phyloP scores from a whole-genome alignment of 345 rosid species.

The Sisymbrium altissimum region DNA sequence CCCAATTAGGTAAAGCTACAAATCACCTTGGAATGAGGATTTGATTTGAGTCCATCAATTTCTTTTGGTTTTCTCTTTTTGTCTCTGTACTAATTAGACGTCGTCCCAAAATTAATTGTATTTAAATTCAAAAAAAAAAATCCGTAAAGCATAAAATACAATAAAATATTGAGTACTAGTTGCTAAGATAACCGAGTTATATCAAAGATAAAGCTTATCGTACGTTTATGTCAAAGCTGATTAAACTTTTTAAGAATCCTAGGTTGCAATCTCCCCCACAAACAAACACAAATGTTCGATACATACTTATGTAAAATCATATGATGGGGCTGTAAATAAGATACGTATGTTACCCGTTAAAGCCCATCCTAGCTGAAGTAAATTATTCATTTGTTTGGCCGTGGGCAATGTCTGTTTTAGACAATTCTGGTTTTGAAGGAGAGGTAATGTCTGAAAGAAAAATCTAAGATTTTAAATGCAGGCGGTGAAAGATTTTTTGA shows the following conservation, averaged over 20 bases:
- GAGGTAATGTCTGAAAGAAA: too few species aligned
- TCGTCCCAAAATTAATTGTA: slow-evolving; percentile 1
- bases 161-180: neutral
- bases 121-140: neutral
- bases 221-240: slow-evolving; percentile 15
- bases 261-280: neutral
- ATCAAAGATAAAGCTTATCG: slow-evolving; percentile 9
- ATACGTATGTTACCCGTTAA: neutral
- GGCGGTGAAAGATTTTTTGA: too few species aligned
- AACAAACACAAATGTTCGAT: neutral
- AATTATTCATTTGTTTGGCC: too few species aligned
- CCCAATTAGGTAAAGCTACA: slow-evolving; percentile 12
- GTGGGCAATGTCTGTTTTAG: too few species aligned
- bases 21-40: slow-evolving; percentile 31
- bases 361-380: too few species aligned
- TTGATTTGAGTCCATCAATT: slow-evolving; percentile 27
- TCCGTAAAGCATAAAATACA: neutral
- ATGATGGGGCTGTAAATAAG: neutral
- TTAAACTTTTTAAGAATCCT: slow-evolving; percentile 9
- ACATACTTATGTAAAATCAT: neutral
- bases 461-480: too few species aligned
- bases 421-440: too few species aligned
- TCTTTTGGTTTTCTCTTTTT: slow-evolving; percentile 16
- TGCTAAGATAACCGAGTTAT: neutral
- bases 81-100: slow-evolving; percentile 1